Base-by-base conservation (phyloP, 306 rosid species). In the Lablab purpureus region DNA sequence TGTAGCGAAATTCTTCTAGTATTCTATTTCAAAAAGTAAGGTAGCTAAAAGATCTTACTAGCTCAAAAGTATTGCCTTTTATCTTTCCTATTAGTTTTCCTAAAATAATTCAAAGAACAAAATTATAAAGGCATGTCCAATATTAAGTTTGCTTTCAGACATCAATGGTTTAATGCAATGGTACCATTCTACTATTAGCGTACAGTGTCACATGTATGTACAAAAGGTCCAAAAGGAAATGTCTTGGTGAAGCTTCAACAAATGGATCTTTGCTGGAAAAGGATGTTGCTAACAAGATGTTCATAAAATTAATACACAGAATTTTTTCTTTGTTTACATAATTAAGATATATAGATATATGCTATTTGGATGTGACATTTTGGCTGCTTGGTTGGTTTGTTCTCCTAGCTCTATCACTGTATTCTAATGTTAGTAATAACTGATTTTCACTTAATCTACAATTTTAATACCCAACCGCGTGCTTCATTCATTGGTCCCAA, bases 81-180 rank as follows among this genome's bases (percentile, higher is more conserved):
- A 15, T 71, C 40, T 43, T 23, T 83, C 30, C 37, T 11, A 46
- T 34, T 55, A 15, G 19, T 55, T 54, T 43, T 11, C 13, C 3
- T 22, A 10, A 76, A 77, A 51, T 21, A 36, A 64, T 47, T 52
- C 15, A 37, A n/a, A 51, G 55, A 58, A 58, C 28, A 79, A 17
- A 23, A 45, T 69, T 74, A 81, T 47, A 80, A 72, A 67, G 72
- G 17, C 73, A 59, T 80, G 47, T 45, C 15, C 37, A 28, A 73
- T 74, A 36, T 55, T 40, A 49, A 51, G 81, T 78, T 75, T 77
- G 84, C 73, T 80, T 74, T 80, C 22, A 80, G 70, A 85, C 46
- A 80, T 65, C 73, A 71, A 85, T 78, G 69, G 67, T 75, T 75
- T 71, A 60, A 73, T 67, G 68, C 72, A 73, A 15, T 76, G 67